phyloP scores from a whole-genome alignment of 768 basidiomycete genomes.

The Mycena floridula region DNA sequence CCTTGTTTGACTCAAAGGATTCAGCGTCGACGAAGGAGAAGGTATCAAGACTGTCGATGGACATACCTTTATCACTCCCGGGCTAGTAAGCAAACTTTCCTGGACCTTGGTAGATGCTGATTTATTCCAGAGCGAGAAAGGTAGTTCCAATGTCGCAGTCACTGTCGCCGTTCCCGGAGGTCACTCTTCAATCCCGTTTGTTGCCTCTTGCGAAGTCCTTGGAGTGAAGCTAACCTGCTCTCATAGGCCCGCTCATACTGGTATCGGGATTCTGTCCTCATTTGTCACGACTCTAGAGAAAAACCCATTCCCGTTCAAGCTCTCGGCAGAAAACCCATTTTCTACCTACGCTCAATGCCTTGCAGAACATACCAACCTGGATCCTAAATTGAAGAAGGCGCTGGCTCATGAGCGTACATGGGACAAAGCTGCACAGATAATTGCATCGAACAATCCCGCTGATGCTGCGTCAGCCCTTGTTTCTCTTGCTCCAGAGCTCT shows the following conservation, averaged over 20 bases:
- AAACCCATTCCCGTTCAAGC: slow-evolving; percentile 36
- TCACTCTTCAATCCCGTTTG: slow-evolving; percentile 58
- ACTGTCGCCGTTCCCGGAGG: slow-evolving; percentile 50
- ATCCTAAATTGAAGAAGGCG: no score
- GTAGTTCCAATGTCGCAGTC: slow-evolving; percentile 37
- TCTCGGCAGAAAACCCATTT: no score
- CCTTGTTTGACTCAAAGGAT: no score
- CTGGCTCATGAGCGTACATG: no score
- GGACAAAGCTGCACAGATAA: no score
- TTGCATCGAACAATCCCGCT: no score
- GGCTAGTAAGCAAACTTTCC: slow-evolving; percentile 14
- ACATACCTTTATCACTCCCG: not conserved
- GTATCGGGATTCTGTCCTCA: not conserved
- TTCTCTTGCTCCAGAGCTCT: no score
- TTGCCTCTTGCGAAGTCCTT: slow-evolving; percentile 41
- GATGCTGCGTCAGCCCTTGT: no score
- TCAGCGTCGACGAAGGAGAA: slow-evolving; percentile 70
- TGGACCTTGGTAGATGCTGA: slow-evolving; percentile 37
- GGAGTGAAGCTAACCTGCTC: slow-evolving; percentile 27
- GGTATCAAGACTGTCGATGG: not conserved
- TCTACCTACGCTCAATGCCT: no score
- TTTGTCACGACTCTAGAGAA: slow-evolving; percentile 24
- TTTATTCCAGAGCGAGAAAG: slow-evolving; percentile 50
- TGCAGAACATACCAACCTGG: slow-evolving; percentile 43
- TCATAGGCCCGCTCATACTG: slow-evolving; percentile 2